phyloP scores from a whole-genome alignment of 768 basidiomycete genomes.

The Mrakia frigida region DNA sequence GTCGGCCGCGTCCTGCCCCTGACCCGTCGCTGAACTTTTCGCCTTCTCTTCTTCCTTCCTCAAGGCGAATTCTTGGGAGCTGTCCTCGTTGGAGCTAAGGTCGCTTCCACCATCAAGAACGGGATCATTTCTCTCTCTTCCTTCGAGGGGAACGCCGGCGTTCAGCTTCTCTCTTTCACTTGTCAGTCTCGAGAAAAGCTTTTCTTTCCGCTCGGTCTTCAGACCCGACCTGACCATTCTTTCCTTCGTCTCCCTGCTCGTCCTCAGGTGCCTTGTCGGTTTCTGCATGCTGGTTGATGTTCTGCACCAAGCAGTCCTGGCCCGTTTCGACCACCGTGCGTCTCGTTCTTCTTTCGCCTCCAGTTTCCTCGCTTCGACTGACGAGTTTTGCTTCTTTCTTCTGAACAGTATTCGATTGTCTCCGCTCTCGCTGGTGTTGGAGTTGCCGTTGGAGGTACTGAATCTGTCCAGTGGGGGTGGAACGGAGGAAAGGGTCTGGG shows the following conservation, averaged over 20 bases:
- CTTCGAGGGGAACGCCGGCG: conserved; percentile 46
- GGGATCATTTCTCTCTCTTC: conserved; percentile 45
- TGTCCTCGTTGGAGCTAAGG: conserved; percentile 46
- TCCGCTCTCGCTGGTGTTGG: conserved; percentile 49
- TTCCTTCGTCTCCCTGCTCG: neutral
- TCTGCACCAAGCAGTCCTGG: conserved; percentile 44
- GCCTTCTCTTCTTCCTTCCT: neutral
- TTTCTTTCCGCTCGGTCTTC: neutral
- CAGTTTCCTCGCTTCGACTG: too few species aligned
- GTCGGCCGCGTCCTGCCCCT: too few species aligned
- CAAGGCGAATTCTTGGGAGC: conserved; percentile 45
- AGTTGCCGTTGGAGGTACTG: conserved; percentile 45
- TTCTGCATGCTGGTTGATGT: conserved; percentile 41
- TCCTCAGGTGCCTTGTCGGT: neutral
- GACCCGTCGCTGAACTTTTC: neutral
- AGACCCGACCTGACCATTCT: neutral
- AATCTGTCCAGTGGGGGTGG: conserved; percentile 49
- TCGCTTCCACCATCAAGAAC: conserved; percentile 48
- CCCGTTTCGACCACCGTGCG: conserved; percentile 49
- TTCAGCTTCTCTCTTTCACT: conserved; percentile 48
- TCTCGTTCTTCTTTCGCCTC: too few species aligned
- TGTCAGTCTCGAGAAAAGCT: conserved; percentile 43
- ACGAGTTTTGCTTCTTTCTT: too few species aligned
- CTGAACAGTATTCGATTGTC: conserved; percentile 44
- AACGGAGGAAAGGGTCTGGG: conserved; percentile 45